These are phyloP conservation scores for Tolypocladium amazonense DNA, from an alignment of 2,329 filamentous ascomycete species.

Conservation along the genomic window DNA sequence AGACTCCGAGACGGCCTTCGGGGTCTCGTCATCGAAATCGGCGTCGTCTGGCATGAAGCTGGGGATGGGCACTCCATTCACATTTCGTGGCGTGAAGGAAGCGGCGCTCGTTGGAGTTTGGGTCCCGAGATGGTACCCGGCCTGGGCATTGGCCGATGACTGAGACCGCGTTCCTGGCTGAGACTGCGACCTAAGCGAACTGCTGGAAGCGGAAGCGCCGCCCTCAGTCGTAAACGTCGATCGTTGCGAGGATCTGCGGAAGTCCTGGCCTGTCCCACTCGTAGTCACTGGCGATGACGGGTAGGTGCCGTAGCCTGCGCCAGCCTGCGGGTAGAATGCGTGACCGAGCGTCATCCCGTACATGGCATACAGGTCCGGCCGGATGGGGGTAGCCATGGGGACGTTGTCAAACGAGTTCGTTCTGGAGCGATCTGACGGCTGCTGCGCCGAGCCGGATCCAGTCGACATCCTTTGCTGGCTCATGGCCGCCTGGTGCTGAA, in stretches of 20 bases:
- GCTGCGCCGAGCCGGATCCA: conserved; percentile 14
- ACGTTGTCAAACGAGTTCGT: conserved; percentile 55
- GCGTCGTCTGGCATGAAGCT: conserved; percentile 47
- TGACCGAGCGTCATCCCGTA: conserved; percentile 29
- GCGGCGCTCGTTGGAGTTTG: conserved; percentile 26
- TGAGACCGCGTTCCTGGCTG: conserved; percentile 46
- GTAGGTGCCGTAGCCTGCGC: conserved; percentile 37
- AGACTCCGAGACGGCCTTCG: conserved; percentile 30
- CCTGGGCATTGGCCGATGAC: conserved; percentile 14
- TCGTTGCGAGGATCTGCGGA: conserved; percentile 46
- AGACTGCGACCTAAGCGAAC: conserved; percentile 54
- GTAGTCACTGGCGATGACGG: conserved; percentile 44
- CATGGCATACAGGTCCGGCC: conserved; percentile 46
- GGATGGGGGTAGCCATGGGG: conserved; percentile 46
- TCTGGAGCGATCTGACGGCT: conserved; percentile 39
- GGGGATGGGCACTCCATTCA: conserved; percentile 41
- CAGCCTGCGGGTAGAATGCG: conserved; percentile 35
- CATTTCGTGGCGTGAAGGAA: conserved; percentile 24
- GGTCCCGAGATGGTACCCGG: conserved; percentile 14
- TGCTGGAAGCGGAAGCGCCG: conserved; percentile 34
- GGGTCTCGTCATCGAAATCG: conserved; percentile 37
- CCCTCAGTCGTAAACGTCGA: conserved; percentile 39
- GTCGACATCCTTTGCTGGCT: conserved; percentile 18
- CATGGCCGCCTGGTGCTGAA: conserved; percentile 23
- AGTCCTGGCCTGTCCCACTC: conserved; percentile 34